Evolutionary conservation across 2,329 filamentous ascomycete genomes (phyloP), one percentile per base, ranked within the genome.

Genomic region (Nemania sp.): DNA sequence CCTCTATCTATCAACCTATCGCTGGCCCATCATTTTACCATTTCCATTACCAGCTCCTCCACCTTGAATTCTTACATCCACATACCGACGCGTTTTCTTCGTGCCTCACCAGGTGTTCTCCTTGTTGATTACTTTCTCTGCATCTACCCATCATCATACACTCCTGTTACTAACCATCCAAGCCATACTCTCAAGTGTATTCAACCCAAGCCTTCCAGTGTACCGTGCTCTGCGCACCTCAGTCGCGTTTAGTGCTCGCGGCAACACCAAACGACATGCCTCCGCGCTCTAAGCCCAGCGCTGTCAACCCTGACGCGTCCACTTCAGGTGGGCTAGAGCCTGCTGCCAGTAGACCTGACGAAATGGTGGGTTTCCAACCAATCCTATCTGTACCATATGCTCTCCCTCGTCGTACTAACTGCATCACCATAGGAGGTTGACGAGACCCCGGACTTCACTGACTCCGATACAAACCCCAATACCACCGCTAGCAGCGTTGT

Each of bases 401-500:
- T 17, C 13, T 50, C 7, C 46, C 17, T 6, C 18, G 17, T 13
- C 25, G n/a, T 45, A 40, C 45, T 66, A 50, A 64, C 63, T 54
- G 62, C 61, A 21, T 43, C 17, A 11, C 20, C 12, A 51, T 21
- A 83, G 85, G 83, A 87, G 52, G 80, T 87, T 42, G 86, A 88
- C 66, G 85, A 88, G 68, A 88, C 86, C 6, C 85, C 85, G 49
- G 86, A 88, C 69, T 87, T 84, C 70, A 86, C 85, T 60, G 86
- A 88, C 65, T 87, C 85, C 10, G 86, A 89, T 69, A 87, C 85
- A 17, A 87, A 88, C 64, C 84, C 85, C 10, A 88, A 88, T 68
- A 88, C 86, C 12, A 87, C 86, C 51, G 91, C 90, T 55, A 97
- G 91, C 79, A 97, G 93, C 75, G 87, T 96, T 68, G 87, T 84